A percentile compares a stretch with the other conserved stretches of the same genome.
These are phyloP conservation scores for Elaeis oleifera DNA, from an alignment of 202 grass and related monocot genomes.

Conservation along the genomic window DNA sequence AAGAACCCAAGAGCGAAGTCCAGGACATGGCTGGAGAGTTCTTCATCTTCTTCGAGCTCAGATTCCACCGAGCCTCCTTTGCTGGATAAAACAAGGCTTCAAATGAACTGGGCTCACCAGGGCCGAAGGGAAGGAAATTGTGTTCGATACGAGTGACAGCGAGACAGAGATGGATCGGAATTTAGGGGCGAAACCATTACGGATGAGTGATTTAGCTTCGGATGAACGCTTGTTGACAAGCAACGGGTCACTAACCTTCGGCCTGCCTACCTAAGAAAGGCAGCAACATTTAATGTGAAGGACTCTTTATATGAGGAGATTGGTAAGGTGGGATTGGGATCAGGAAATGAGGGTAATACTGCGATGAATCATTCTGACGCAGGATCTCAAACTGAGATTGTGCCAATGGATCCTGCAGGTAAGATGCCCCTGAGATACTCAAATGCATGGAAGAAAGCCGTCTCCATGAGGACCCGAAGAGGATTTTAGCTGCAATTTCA, in stretches of 20 bases:
- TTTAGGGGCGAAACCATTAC: neutral
- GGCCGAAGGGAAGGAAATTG: neutral
- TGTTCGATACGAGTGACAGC: neutral
- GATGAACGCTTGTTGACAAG: neutral
- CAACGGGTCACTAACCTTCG: neutral
- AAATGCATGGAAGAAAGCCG: neutral
- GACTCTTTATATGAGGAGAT: neutral
- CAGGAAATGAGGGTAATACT: neutral
- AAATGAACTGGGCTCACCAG: neutral
- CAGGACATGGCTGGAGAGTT: neutral
- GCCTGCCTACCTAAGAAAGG: neutral
- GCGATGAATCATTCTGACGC: too few relatives aligned
- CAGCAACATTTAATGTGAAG: neutral
- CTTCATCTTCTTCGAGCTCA: neutral
- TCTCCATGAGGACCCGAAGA: constrained; percentile 8
- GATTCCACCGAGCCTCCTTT: neutral
- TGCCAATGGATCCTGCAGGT: neutral
- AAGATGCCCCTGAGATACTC: neutral
- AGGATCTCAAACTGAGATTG: neutral
- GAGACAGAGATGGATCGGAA: neutral
- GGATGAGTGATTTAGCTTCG: neutral
- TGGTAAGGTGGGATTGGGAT: neutral
- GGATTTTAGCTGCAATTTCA: neutral
- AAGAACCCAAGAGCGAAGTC: neutral
- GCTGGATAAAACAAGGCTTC: neutral